Evolutionary conservation across 2,329 filamentous ascomycete species (phyloP).

Genomic region (Stemphylium beticola): DNA sequence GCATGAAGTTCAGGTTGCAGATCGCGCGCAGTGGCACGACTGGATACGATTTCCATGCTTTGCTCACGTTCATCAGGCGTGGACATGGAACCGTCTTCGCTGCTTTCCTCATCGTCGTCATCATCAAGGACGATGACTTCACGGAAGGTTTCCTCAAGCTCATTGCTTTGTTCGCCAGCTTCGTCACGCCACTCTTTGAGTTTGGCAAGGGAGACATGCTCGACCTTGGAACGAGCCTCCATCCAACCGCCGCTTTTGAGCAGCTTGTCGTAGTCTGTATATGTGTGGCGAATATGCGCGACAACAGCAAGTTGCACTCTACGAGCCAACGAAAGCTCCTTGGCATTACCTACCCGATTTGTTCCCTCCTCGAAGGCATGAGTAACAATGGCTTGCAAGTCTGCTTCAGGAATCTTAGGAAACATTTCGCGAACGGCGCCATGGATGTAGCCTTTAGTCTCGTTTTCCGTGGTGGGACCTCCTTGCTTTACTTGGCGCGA

Average conservation of each 20-base stretch:
- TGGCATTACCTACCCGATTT: constrained; percentile 63
- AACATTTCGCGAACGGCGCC: constrained; percentile 67
- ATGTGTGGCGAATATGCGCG: constrained; percentile 66
- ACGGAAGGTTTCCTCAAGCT: constrained; percentile 66
- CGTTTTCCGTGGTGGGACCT: constrained; percentile 41
- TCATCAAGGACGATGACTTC: constrained; percentile 70
- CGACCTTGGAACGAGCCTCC: constrained; percentile 61
- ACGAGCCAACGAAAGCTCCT: constrained; percentile 60
- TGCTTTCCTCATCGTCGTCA: constrained; percentile 61
- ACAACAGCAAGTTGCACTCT: constrained; percentile 67
- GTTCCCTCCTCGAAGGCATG: constrained; percentile 67
- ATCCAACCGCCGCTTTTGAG: constrained; percentile 60
- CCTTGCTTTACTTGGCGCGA: constrained; percentile 33
- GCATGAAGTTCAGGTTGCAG: constrained; percentile 33
- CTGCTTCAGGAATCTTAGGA: constrained; percentile 65
- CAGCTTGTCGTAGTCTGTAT: constrained; percentile 67
- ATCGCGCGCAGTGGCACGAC: constrained; percentile 41
- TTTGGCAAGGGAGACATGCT: constrained; percentile 61
- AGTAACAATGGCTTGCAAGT: constrained; percentile 63
- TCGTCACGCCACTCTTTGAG: constrained; percentile 69
- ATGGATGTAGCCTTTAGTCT: constrained; percentile 63
- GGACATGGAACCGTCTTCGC: constrained; percentile 43
- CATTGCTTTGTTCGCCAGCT: constrained; percentile 56
- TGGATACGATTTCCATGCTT: constrained; percentile 43
- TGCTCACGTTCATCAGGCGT: constrained; percentile 36